These are phyloP conservation scores for Chlorella sp. DNA, from an alignment of 139 green algal species.

Conservation along the genomic window DNA sequence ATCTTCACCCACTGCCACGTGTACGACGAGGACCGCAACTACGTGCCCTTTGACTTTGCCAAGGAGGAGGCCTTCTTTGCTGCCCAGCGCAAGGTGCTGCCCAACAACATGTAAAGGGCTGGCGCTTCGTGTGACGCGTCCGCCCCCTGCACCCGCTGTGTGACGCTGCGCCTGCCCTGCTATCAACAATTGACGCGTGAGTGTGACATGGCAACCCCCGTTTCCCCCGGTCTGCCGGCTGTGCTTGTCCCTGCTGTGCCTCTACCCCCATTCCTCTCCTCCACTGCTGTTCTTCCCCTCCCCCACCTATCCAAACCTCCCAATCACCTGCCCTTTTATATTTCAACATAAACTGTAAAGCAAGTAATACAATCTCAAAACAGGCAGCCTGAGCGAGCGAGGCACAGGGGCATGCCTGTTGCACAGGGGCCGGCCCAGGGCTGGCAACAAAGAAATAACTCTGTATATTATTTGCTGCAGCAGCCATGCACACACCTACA, in stretches of 20 bases:
- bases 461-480: not conserved
- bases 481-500: not conserved
- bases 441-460: too few relatives aligned
- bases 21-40: constrained; percentile 88
- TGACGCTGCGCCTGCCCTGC: not conserved
- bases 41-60: constrained; percentile 86
- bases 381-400: too few relatives aligned
- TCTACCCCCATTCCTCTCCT: not conserved
- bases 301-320: too few relatives aligned
- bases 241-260: not conserved
- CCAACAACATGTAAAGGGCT: constrained; percentile 53
- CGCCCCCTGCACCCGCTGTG: not conserved
- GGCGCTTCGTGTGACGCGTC: not conserved
- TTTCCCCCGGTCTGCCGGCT: not conserved
- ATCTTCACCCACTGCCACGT: constrained; percentile 90
- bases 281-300: not conserved
- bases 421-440: too few relatives aligned
- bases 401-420: too few relatives aligned
- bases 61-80: constrained; percentile 81
- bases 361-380: not conserved
- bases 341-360: not conserved
- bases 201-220: not conserved
- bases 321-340: not conserved
- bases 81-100: constrained; percentile 80
- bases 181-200: not conserved